Evolutionary conservation across 2,329 filamentous ascomycete species (phyloP).

Genomic region (Curvularia verruculosa): DNA sequence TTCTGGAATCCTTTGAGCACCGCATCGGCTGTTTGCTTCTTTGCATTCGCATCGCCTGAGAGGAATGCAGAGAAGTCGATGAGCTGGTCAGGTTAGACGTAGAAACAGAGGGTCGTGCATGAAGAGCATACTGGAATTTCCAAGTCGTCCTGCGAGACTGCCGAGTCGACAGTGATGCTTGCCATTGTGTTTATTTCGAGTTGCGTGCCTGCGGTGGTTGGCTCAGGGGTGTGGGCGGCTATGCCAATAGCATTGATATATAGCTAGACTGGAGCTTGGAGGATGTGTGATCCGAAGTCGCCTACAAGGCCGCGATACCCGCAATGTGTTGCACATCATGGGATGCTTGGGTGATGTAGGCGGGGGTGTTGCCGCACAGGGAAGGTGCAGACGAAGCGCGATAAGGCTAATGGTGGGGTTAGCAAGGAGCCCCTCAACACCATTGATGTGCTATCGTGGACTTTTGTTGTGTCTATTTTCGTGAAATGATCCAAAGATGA

Average conservation of each 20-base stretch:
- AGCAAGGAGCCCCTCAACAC: constrained; percentile 16
- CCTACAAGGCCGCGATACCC: constrained; percentile 27
- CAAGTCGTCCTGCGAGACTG: constrained; percentile 49
- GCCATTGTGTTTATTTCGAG: constrained; percentile 19
- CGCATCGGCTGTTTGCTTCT: constrained; percentile 69
- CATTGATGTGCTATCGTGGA: not conserved
- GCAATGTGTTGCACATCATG: constrained; percentile 21
- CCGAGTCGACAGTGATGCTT: constrained; percentile 38
- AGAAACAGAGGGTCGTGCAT: not conserved
- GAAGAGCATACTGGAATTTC: constrained; percentile 44
- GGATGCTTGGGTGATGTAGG: constrained; percentile 17
- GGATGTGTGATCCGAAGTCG: constrained; percentile 9
- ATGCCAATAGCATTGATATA: not conserved
- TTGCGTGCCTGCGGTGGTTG: constrained; percentile 1
- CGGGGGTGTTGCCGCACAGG: constrained; percentile 24
- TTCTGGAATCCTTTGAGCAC: constrained; percentile 82
- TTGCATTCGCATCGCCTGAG: constrained; percentile 64
- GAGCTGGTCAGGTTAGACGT: constrained; percentile 57
- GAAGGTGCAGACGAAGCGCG: constrained; percentile 38
- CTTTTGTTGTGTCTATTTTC: not conserved
- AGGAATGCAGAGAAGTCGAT: constrained; percentile 81
- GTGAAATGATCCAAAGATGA: not conserved
- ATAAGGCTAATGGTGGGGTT: constrained; percentile 32
- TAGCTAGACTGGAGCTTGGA: not conserved
- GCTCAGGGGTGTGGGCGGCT: not conserved